Evolutionary conservation across 208 protist genomes (phyloP).

Genomic region (Willaertia magna): DNA sequence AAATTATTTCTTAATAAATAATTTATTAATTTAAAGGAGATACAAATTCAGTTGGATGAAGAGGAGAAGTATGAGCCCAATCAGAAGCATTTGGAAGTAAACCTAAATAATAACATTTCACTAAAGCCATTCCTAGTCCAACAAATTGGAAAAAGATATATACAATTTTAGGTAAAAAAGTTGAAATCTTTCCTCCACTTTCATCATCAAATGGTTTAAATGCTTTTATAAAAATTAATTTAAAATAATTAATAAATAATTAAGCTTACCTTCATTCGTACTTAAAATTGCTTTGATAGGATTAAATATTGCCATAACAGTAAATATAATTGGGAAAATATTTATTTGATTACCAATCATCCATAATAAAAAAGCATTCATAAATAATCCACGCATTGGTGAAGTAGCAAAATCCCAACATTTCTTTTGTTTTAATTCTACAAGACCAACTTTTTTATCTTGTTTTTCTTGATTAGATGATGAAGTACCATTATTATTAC

Average conservation of each 20-base stretch:
- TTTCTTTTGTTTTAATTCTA: slow-evolving; percentile 5
- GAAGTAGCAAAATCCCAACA: not conserved
- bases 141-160: not conserved
- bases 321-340: slow-evolving; percentile 9
- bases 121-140: not conserved
- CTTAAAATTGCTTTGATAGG: not conserved
- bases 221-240: not conserved
- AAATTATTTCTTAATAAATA: no score
- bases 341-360: slow-evolving; percentile 8
- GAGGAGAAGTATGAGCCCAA: not conserved
- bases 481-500: not conserved
- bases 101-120: not conserved
- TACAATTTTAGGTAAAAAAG: not conserved
- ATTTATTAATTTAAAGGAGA: not conserved
- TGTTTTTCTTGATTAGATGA: not conserved
- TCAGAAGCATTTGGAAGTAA: not conserved
- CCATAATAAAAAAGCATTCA: not conserved
- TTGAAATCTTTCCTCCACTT: not conserved
- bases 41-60: not conserved
- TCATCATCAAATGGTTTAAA: not conserved
- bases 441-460: not conserved
- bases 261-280: not conserved
- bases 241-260: not conserved
- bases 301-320: not conserved
- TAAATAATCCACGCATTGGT: not conserved